Evolutionary conservation across 805 yeast species (phyloP), one percentile per base, ranked within the genome.

Genomic region (Allodekkera sacchari): DNA sequence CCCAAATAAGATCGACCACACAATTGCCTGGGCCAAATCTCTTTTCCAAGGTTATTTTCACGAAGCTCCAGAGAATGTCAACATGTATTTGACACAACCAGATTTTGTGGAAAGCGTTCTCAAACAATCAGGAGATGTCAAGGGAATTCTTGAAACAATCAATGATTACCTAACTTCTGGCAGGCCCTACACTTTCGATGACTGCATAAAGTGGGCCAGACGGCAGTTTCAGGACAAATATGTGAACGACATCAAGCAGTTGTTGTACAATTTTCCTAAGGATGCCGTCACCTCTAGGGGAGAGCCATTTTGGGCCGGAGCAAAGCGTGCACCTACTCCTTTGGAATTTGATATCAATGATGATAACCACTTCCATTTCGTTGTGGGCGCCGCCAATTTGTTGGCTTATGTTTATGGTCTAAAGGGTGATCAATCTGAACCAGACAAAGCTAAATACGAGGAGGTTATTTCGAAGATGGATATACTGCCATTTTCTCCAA

Each of bases 11-110:
- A 92, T 92, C 48, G 99, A 92, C 55, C 99, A 92, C 54, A 92
- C 99, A 1, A 92, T 92, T 61, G 97, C 98, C 5, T 92, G 99
- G 99, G 95, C 97, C 11, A 94, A 94, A 63, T 77, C 87, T 13
- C 67, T 85, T 52, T 92, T 92, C 70, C 92, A 83, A 66, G 95
- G 92, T 14, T 85, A 76, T 51, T 92, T 92, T 57, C 66, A 76
- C 22, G 96, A 89, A 38, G 70, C 85, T n/a, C 88, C 95, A 13
- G 95, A 84, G 57, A 85, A 85, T 48, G 97, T 88, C 34, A 92
- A 92, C 57, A 60, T 84, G 52, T 92, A 87, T 59, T 64, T 92
- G 53, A 67, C 88, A 21, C 96, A 92, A 60, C 92, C 96, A 39
- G 80, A 87, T 61, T 92, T 79, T 57, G 89, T 89, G 27, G 96